A percentile compares a stretch with the other conserved stretches of the same genome.
phyloP scores from a whole-genome alignment of 2,329 filamentous ascomycete species.

The Sarocladium strictum region DNA sequence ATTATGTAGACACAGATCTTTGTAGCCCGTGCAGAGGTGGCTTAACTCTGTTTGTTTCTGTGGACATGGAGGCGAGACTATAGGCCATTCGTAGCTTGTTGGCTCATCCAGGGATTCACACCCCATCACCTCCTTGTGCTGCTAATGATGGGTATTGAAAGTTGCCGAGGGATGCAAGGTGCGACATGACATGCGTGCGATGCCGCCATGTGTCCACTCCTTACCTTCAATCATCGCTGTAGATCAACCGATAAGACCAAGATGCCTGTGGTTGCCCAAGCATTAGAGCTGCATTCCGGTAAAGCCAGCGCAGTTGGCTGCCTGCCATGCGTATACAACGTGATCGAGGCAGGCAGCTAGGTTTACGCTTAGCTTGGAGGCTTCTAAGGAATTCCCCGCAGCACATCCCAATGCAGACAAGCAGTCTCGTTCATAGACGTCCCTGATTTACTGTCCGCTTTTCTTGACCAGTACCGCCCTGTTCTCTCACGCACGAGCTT shows the following conservation, averaged over 20 bases:
- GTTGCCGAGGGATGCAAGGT: not conserved
- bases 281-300: slow-evolving; percentile 2
- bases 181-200: not conserved
- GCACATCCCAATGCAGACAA: not conserved
- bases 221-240: not conserved
- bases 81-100: too few relatives aligned
- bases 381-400: not conserved
- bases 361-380: not conserved
- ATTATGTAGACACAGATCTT: too few relatives aligned
- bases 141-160: slow-evolving; percentile 5
- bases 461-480: not conserved
- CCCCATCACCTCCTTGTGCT: slow-evolving; percentile 4
- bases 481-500: too few relatives aligned
- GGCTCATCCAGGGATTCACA: not conserved
- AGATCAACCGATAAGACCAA: not conserved
- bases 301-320: not conserved
- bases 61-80: too few relatives aligned
- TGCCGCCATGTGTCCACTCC: not conserved
- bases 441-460: too few relatives aligned
- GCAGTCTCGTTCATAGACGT: too few relatives aligned
- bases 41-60: not conserved
- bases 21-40: too few relatives aligned
- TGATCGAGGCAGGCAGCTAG: not conserved
- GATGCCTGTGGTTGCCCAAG: not conserved
- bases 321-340: slow-evolving; percentile 5